Percentiles rank a stretch among this genome's conserved stretches.
Evolutionary conservation across 2,329 filamentous ascomycete genomes (phyloP).

Genomic region (Colletotrichum godetiae): DNA sequence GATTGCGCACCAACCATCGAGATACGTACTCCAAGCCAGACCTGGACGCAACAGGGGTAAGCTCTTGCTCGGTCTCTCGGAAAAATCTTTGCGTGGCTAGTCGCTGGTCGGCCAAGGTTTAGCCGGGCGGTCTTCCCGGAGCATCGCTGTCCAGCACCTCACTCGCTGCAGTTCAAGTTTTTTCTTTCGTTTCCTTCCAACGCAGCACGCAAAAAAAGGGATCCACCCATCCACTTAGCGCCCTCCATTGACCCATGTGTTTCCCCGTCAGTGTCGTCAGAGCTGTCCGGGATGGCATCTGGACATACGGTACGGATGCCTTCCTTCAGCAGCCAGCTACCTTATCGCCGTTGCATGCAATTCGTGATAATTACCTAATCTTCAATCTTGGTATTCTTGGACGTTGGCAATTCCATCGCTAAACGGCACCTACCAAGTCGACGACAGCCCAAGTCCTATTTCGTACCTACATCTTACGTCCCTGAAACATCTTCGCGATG

Average conservation of each 20-base stretch:
- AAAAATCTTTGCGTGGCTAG: constrained; percentile 17
- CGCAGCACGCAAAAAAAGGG: neutral
- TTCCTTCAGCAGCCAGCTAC: too few species aligned
- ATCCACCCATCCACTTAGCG: constrained; percentile 29
- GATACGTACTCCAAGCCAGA: neutral
- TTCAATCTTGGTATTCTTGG: neutral
- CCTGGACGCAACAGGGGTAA: neutral
- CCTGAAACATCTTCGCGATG: constrained; percentile 14
- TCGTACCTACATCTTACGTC: constrained; percentile 18
- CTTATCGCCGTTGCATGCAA: neutral
- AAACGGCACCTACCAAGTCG: neutral
- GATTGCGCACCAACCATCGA: neutral
- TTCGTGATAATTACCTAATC: constrained; percentile 22
- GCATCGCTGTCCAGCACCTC: neutral
- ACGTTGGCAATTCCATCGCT: neutral
- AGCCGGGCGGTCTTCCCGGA: constrained; percentile 14
- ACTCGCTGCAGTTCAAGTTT: neutral
- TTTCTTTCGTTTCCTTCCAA: neutral
- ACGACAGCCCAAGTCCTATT: neutral
- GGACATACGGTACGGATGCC: neutral
- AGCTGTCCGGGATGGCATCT: neutral
- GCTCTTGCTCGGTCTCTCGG: constrained; percentile 17
- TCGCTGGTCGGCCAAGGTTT: constrained; percentile 26
- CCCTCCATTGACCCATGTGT: constrained; percentile 35
- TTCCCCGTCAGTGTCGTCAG: constrained; percentile 6